Percentiles rank a stretch among this genome's conserved stretches.
Conservation (phyloP, 1,139 yeast species). For the Barnettozyma hawaiiensis region DNA sequence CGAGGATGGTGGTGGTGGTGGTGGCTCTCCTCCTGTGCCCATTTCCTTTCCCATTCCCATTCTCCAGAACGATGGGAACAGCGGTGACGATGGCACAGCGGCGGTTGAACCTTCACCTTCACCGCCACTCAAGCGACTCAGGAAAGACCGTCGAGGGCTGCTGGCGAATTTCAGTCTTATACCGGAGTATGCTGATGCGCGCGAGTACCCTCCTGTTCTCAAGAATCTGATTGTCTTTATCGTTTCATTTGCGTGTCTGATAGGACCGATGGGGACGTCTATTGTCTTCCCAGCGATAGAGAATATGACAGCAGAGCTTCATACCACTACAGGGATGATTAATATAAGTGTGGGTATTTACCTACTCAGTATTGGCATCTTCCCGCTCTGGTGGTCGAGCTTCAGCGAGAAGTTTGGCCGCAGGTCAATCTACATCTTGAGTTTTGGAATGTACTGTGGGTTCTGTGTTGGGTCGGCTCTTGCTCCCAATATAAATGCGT, state of each 20-base stretch:
- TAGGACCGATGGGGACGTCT: conserved; percentile 92
- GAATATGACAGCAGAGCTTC: conserved; percentile 47
- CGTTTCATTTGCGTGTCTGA: conserved; percentile 68
- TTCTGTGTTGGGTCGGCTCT: conserved; percentile 72
- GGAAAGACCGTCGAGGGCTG: conserved; percentile 41
- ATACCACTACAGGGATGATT: conserved; percentile 55
- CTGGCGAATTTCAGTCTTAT: conserved; percentile 47
- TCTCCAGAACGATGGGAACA: too few species aligned
- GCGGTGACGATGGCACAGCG: too few species aligned
- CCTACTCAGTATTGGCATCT: conserved; percentile 64
- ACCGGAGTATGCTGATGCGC: conserved; percentile 71
- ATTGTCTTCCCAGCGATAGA: conserved; percentile 76
- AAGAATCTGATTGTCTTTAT: conserved; percentile 55
- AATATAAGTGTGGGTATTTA: conserved; percentile 80
- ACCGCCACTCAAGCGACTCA: conserved; percentile 5
- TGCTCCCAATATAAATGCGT: conserved; percentile 52
- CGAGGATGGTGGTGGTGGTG: neutral
- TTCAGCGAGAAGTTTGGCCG: conserved; percentile 74
- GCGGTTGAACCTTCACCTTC: too few species aligned
- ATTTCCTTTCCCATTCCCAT: too few species aligned
- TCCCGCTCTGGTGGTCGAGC: conserved; percentile 89
- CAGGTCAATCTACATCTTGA: conserved; percentile 62
- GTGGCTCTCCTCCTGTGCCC: neutral
- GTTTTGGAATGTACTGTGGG: conserved; percentile 57
- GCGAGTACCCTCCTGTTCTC: conserved; percentile 47